A percentile compares a stretch with the other conserved stretches of the same genome.
phyloP scores from a whole-genome alignment of 2,329 filamentous ascomycete genomes.

The Xylariales sp. region DNA sequence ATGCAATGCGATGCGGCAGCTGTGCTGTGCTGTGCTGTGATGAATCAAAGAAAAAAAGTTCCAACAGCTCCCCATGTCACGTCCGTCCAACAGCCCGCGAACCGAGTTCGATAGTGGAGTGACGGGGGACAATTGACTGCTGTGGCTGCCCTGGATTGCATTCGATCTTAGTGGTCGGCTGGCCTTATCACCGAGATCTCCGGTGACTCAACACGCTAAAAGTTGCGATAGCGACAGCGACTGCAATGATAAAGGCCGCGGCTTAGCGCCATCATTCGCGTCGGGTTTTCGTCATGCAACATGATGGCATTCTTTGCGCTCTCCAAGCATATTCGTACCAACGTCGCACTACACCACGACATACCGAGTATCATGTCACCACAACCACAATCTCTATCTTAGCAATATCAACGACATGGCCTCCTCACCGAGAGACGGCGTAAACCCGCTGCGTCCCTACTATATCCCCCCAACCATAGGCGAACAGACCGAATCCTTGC shows the following conservation, averaged over 20 bases:
- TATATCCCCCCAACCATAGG: conserved; percentile 64
- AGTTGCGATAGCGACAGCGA: no score
- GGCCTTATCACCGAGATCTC: no score
- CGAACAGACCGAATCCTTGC: conserved; percentile 38
- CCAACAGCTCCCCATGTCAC: conserved; percentile 5
- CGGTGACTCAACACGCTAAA: no score
- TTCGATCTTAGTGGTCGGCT: conserved; percentile 2
- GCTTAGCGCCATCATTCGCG: conserved; percentile 4
- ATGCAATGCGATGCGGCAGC: not conserved
- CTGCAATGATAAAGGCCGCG: no score
- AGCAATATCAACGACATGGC: no score
- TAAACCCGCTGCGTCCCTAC: conserved; percentile 57
- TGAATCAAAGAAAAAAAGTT: conserved; percentile 7
- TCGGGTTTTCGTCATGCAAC: conserved; percentile 11
- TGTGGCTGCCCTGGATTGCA: not conserved
- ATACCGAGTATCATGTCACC: no score
- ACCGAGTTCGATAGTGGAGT: no score
- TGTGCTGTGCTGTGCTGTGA: conserved; percentile 1
- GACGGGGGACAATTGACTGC: not conserved
- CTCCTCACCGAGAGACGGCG: conserved; percentile 39
- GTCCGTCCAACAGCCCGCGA: no score
- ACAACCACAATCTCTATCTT: no score
- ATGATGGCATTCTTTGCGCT: not conserved
- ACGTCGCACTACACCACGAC: conserved; percentile 21
- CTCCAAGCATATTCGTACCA: conserved; percentile 29